Evolutionary conservation across 306 rosid species (phyloP).

Genomic region (Herpetospermum pedunculosum): DNA sequence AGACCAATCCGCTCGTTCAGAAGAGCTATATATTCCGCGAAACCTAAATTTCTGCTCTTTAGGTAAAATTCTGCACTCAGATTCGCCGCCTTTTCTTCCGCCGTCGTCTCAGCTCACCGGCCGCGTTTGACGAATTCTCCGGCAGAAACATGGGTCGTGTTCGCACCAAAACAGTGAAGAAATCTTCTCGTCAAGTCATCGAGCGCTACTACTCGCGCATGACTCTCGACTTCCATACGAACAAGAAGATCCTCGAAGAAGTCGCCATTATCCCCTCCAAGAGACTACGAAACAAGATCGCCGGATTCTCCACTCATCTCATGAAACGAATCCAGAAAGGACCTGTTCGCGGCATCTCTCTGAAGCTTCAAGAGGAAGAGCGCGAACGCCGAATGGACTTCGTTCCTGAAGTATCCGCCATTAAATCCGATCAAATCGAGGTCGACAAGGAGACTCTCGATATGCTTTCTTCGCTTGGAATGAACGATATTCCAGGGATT

Average conservation of each 20-base stretch:
- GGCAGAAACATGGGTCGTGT: slow-evolving; percentile 43
- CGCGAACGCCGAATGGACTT: slow-evolving; percentile 12
- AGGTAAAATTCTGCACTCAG: background rate
- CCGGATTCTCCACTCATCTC: slow-evolving; percentile 10
- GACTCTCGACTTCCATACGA: slow-evolving; percentile 10
- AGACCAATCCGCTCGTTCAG: background rate
- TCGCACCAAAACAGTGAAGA: slow-evolving; percentile 59
- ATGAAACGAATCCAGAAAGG: slow-evolving; percentile 5
- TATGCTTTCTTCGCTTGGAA: slow-evolving; percentile 3
- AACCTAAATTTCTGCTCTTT: background rate
- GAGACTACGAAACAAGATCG: slow-evolving; percentile 11
- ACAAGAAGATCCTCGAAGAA: slow-evolving; percentile 10
- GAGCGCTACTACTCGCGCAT: slow-evolving; percentile 11
- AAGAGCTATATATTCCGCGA: background rate
- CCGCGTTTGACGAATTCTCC: no score
- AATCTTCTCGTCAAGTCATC: slow-evolving; percentile 30
- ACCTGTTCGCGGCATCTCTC: background rate
- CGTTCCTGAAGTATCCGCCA: slow-evolving; percentile 1
- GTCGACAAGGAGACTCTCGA: slow-evolving; percentile 8
- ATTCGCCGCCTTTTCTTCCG: background rate
- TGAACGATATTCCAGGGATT: slow-evolving; percentile 2
- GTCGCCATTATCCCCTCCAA: slow-evolving; percentile 9
- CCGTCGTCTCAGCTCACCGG: background rate
- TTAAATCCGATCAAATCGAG: slow-evolving; percentile 1
- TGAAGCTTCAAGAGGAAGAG: background rate